Evolutionary conservation across 805 yeast species (phyloP), one percentile per base, ranked within the genome.

Genomic region (Geotrichum ghanense): DNA sequence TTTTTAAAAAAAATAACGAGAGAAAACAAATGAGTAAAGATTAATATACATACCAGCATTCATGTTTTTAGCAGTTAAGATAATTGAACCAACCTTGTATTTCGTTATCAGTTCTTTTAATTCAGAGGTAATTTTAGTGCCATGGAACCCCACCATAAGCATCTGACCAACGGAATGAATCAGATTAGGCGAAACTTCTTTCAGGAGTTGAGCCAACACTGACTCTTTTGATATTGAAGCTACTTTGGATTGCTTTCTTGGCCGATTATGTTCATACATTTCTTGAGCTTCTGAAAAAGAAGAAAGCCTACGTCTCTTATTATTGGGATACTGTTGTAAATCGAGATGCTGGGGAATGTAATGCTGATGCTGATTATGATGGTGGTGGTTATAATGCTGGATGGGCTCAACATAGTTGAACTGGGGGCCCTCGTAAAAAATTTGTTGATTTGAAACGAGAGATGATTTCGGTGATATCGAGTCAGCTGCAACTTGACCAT

Each of bases 71-170:
- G 72, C 63, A 45, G 74, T 70, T 10, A 78, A 61, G 19, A 78
- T 71, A 56, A 78, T 65, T 2, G 79, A 65, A 2, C 76, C 74
- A 6, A 78, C 71, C 48, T 67, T 69, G 55, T 75, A 74, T 45
- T 72, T 65, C 21, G 68, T 69, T 17, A 78, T 76, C 45, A 78
- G 64, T 46, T 71, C 72, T 43, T 67, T 63, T 5, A 78, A 77
- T 51, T 77, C 79, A 3, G 71, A 67, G 0, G 78, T 73, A 9
- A 77, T 75, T 6, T 67, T 64, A 20, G 74, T 66, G 2, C 81
- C 82, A 50, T 73, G 72, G 53, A 78, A 78, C 16, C 83, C 83
- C 6, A 76, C 80, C 57, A 78, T 66, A 34, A 78, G 63, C 43
- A 77, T 69, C 58, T 74, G 79, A 23, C 83, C 83, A 22, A 61